phyloP scores from a whole-genome alignment of 176 grass and related monocot genomes.

The Echinochloa phyllopogon region DNA sequence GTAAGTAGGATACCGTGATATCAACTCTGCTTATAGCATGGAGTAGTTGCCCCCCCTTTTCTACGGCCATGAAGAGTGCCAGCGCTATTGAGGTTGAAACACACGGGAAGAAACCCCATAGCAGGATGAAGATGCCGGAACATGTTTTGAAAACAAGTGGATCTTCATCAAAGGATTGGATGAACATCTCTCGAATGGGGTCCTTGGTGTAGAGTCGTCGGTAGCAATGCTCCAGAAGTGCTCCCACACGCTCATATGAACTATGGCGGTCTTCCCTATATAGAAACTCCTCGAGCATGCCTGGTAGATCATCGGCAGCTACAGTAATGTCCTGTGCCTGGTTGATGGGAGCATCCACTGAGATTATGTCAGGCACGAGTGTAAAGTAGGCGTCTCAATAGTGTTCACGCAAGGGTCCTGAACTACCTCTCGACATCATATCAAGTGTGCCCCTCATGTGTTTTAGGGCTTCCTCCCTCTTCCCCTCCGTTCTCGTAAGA shows the following conservation, averaged over 20 bases:
- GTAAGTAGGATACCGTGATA: background rate
- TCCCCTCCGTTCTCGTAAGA: too few relatives aligned
- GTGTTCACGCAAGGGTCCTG: too few relatives aligned
- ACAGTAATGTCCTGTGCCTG: fast-evolving
- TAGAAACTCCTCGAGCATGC: background rate
- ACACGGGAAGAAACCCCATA: too few relatives aligned
- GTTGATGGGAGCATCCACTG: background rate
- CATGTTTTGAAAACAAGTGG: too few relatives aligned
- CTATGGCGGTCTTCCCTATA: background rate
- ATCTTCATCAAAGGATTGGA: too few relatives aligned
- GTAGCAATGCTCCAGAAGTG: background rate
- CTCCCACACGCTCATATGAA: background rate
- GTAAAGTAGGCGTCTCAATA: too few relatives aligned
- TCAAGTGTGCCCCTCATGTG: too few relatives aligned
- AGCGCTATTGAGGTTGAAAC: background rate
- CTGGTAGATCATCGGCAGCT: background rate
- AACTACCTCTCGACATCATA: background rate
- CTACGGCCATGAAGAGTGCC: background rate
- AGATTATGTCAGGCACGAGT: too few relatives aligned
- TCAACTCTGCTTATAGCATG: background rate
- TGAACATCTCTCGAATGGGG: background rate
- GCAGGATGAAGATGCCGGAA: too few relatives aligned
- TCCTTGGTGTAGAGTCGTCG: background rate
- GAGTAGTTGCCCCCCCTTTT: background rate
- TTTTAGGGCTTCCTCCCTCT: too few relatives aligned